These are phyloP conservation scores for Wickerhamiella allomyrinae DNA, from an alignment of 805 yeast genomes.

Conservation along the genomic window DNA sequence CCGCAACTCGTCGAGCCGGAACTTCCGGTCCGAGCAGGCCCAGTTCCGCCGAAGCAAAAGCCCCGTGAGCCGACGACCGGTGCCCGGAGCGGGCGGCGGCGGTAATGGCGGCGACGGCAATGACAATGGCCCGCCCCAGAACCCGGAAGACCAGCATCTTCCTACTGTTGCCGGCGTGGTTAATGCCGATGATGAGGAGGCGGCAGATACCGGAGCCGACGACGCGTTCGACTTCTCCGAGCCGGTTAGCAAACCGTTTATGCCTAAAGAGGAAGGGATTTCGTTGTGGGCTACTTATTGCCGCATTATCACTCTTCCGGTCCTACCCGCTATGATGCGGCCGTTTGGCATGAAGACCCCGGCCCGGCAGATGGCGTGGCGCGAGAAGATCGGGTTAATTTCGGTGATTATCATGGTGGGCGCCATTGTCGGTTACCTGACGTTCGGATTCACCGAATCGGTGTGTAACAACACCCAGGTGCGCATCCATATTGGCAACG, in stretches of 20 bases:
- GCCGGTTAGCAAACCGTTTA: constrained; percentile 7
- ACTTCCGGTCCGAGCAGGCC: background rate
- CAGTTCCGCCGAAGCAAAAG: too few relatives aligned
- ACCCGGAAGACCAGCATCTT: too few relatives aligned
- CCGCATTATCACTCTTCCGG: constrained; percentile 75
- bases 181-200: constrained; percentile 5
- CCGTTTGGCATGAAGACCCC: constrained; percentile 65
- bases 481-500: constrained; percentile 47
- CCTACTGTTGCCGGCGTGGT: background rate
- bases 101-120: background rate
- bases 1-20: constrained; percentile 3
- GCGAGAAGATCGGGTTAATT: constrained; percentile 82
- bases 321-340: constrained; percentile 58
- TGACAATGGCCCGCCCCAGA: background rate
- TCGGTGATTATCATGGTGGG: constrained; percentile 63
- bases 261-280: constrained; percentile 15
- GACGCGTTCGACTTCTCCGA: constrained; percentile 7
- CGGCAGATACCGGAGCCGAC: constrained; percentile 10
- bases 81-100: background rate
- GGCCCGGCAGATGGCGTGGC: constrained; percentile 89
- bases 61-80: background rate
- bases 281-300: constrained; percentile 75
- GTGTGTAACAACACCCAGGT: constrained; percentile 43
- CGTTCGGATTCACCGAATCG: constrained; percentile 79
- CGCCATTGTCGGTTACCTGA: constrained; percentile 65